Evolutionary conservation across 2,329 filamentous ascomycete species (phyloP).

Genomic region (Colletotrichum lindemuthianum): DNA sequence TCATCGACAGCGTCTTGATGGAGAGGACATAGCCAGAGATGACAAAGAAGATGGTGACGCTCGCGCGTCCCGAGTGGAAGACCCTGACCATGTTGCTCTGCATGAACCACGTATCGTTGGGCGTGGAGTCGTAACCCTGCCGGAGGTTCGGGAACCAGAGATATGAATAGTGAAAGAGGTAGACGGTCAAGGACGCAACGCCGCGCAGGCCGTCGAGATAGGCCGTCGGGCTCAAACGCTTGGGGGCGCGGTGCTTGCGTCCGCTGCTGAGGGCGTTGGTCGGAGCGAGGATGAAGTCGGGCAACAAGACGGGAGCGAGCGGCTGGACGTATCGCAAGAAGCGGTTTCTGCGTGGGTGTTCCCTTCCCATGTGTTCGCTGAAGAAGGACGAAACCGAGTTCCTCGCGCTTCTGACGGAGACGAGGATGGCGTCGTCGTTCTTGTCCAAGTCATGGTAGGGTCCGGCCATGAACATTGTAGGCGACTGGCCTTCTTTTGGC

Average conservation of each 20-base stretch:
- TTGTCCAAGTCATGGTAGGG: slow-evolving; percentile 1
- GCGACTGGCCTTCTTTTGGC: too few species aligned
- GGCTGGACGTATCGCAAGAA: neutral
- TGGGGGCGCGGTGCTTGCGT: neutral
- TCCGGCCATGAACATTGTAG: too few species aligned
- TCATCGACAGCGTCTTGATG: slow-evolving; percentile 59
- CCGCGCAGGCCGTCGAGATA: slow-evolving; percentile 69
- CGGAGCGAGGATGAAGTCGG: neutral
- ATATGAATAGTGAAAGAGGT: slow-evolving; percentile 60
- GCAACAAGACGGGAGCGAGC: neutral
- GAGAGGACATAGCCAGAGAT: slow-evolving; percentile 71
- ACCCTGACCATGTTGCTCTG: slow-evolving; percentile 64
- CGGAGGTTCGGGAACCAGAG: slow-evolving; percentile 26
- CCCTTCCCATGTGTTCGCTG: neutral
- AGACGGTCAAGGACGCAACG: slow-evolving; percentile 64
- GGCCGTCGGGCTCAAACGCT: slow-evolving; percentile 55
- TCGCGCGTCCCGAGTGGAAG: slow-evolving; percentile 63
- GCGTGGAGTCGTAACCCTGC: slow-evolving; percentile 50
- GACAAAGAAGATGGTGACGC: slow-evolving; percentile 70
- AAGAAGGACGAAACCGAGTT: slow-evolving; percentile 14
- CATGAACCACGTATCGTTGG: slow-evolving; percentile 54
- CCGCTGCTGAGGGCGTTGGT: neutral
- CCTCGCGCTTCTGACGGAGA: slow-evolving; percentile 9
- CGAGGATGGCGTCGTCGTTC: neutral
- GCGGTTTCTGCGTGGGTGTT: neutral